These are phyloP conservation scores for Mortierella sp. DNA, from an alignment of 371 early-diverging fungal species.

Conservation along the genomic window DNA sequence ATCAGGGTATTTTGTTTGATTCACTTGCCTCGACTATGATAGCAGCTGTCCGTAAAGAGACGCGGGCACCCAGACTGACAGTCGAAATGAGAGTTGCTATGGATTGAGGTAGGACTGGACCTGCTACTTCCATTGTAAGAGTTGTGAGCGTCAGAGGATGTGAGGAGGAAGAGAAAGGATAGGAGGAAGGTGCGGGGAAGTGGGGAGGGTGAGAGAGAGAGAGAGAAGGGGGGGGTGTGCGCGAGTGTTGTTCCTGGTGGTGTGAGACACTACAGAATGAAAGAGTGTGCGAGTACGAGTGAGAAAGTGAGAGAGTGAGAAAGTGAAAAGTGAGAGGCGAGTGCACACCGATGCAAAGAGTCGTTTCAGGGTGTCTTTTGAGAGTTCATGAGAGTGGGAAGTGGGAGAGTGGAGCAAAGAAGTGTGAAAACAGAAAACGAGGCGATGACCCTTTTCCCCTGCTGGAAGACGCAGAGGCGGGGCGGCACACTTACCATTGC, in stretches of 20 bases:
- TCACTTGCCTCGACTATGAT: slow-evolving; percentile 54
- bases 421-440: background rate
- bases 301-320: background rate
- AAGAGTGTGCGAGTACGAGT: background rate
- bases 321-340: background rate
- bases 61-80: slow-evolving; percentile 47
- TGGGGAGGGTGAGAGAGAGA: slow-evolving; percentile 1
- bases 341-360: too few species aligned
- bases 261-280: too few species aligned
- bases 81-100: slow-evolving; percentile 52
- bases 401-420: background rate
- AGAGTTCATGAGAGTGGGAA: background rate
- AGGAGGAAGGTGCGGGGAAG: background rate
- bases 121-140: slow-evolving; percentile 42
- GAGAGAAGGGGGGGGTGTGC: background rate
- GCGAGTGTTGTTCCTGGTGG: too few species aligned
- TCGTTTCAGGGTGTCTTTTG: background rate
- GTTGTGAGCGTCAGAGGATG: slow-evolving; percentile 15
- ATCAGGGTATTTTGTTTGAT: too few species aligned
- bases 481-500: too few species aligned
- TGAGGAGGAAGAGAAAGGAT: slow-evolving; percentile 1
- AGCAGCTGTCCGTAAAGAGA: slow-evolving; percentile 50
- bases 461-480: too few species aligned
- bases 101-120: slow-evolving; percentile 41
- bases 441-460: too few species aligned